Base-by-base conservation (phyloP, 2,329 filamentous ascomycete species). In the Emydomyces testavorans region DNA sequence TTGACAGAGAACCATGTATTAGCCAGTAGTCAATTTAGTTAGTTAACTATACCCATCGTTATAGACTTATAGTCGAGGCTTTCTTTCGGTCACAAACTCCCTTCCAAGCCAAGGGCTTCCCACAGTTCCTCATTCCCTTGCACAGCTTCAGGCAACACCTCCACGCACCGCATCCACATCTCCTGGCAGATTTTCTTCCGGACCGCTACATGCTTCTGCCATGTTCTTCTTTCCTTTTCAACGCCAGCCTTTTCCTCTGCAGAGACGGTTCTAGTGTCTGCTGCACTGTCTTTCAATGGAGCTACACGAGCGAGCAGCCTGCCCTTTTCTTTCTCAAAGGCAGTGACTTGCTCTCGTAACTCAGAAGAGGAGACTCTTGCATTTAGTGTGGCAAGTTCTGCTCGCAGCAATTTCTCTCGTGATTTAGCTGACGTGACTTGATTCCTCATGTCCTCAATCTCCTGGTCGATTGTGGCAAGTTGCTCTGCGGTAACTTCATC, bases 291-390 rank as follows among this genome's bases (percentile, higher is more conserved):
- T 46, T 64, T 64, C 49, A 74, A 56, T 8, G 55, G 63, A 10
- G 60, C 57, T 24, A 80, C 56, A 2, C 69, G 62, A 2, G 56
- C 59, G 11, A 58, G 46, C 10, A 76, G 61, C 20, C 65, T 62
- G 1, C 56, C 51, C 49, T 70, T 73, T 53, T 76, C 70, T 2
- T 55, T 50, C 50, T 72, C 67, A 4, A 80, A 62, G 1, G 58
- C 58, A 6, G 56, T 52, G 5, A 78, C 66, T 5, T 60, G 59
- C 13, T 63, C 51, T 6, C 69, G 64, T 15, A 82, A 68, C 29
- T 77, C 71, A 0, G 67, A 59, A 1, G 75, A 70, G 13, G 75
- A 72, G 13, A 78, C 68, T 8, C 69, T 69, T 8, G 68, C 65
- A 36, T 66, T 66, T 7, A 78, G 65, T 1, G 66, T 61, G 4